These are phyloP conservation scores for Tolypocladium pustulatum DNA, from an alignment of 2,329 filamentous ascomycete genomes.

Conservation along the genomic window DNA sequence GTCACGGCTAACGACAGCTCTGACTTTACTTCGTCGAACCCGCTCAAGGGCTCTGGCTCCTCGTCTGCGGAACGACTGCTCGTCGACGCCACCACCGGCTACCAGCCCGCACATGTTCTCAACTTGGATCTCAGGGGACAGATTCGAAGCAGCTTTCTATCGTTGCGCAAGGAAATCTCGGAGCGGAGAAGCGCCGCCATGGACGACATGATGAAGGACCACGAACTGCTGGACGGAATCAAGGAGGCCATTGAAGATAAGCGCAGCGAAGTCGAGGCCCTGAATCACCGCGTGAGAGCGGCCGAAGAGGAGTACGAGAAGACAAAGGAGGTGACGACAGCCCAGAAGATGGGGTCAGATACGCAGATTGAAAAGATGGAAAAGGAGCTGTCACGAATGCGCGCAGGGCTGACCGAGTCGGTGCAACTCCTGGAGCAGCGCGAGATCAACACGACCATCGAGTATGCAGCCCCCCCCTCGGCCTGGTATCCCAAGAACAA, in stretches of 20 bases:
- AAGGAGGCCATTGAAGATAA: constrained; percentile 97
- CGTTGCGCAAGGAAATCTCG: constrained; percentile 81
- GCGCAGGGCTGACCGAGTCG: constrained; percentile 69
- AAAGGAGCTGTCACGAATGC: constrained; percentile 92
- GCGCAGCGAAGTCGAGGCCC: constrained; percentile 78
- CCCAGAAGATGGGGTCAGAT: constrained; percentile 80
- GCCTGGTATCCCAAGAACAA: neutral
- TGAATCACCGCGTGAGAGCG: constrained; percentile 78
- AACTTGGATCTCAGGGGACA: constrained; percentile 80
- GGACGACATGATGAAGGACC: constrained; percentile 88
- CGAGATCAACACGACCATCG: constrained; percentile 93
- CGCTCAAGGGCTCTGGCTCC: constrained; percentile 27
- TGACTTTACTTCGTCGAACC: constrained; percentile 60
- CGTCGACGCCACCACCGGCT: constrained; percentile 72
- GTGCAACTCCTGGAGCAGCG: constrained; percentile 88
- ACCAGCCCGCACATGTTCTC: constrained; percentile 79
- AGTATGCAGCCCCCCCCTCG: constrained; percentile 45
- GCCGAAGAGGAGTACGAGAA: constrained; percentile 92
- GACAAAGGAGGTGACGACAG: constrained; percentile 75
- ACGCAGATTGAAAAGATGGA: constrained; percentile 98
- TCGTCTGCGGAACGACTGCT: constrained; percentile 62
- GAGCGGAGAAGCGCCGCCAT: constrained; percentile 73
- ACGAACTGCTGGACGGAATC: constrained; percentile 86
- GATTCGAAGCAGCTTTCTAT: constrained; percentile 67
- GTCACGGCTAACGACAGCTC: constrained; percentile 71